A percentile compares a stretch with the other conserved stretches of the same genome.
These are phyloP conservation scores for Heterobasidion irregulare DNA, from an alignment of 1,284 basidiomycete genomes.

Conservation along the genomic window DNA sequence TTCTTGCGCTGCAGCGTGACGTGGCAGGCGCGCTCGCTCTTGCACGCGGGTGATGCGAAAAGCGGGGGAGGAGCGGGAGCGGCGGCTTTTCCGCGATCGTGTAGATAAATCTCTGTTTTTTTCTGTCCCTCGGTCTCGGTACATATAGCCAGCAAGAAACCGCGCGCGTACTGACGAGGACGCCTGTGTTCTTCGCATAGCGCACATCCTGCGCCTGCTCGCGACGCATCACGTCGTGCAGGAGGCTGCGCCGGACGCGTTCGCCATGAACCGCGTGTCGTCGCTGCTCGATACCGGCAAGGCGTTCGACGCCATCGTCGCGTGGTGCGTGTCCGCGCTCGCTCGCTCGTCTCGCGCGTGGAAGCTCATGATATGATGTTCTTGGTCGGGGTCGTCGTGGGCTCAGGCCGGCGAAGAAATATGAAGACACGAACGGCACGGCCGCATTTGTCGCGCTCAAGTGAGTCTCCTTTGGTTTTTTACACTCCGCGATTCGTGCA, in stretches of 20 bases:
- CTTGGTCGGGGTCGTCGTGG: too few species aligned
- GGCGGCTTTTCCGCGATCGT: too few species aligned
- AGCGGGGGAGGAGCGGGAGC: too few species aligned
- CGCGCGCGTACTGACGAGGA: not conserved
- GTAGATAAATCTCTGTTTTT: not conserved
- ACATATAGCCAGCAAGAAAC: not conserved
- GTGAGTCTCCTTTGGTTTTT: conserved; percentile 26
- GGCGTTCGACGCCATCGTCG: conserved; percentile 24
- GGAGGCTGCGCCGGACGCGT: conserved; percentile 58
- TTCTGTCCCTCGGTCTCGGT: not conserved
- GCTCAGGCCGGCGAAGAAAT: conserved; percentile 46
- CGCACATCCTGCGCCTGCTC: conserved; percentile 58
- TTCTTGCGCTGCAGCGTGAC: not conserved
- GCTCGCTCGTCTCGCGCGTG: too few species aligned
- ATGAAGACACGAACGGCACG: conserved; percentile 50
- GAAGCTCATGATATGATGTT: too few species aligned
- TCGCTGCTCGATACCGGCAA: conserved; percentile 62
- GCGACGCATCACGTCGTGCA: conserved; percentile 64
- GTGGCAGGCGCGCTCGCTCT: too few species aligned
- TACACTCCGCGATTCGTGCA: not conserved
- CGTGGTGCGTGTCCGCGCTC: conserved; percentile 16
- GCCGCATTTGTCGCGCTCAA: conserved; percentile 60
- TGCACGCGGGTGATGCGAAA: too few species aligned
- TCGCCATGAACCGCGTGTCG: conserved; percentile 58
- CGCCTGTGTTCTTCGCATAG: conserved; percentile 20